These are phyloP conservation scores for Podaxis carcinomalis DNA, from an alignment of 768 basidiomycete genomes.

Conservation along the genomic window DNA sequence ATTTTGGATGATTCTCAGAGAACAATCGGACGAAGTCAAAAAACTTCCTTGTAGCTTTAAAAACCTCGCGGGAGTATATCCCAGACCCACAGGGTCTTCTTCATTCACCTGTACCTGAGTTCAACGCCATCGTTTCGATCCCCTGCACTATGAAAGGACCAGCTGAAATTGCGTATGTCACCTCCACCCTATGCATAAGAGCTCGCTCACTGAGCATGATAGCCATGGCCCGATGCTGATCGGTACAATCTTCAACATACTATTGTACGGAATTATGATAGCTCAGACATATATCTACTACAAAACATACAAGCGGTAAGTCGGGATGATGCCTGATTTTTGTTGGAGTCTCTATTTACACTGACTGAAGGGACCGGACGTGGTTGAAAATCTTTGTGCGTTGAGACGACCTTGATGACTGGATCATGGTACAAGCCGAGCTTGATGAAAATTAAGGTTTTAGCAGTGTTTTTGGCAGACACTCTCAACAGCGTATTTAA, in stretches of 20 bases:
- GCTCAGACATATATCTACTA: constrained; percentile 45
- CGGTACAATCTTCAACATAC: constrained; percentile 40
- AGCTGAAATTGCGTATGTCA: not conserved
- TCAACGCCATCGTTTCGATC: too few species aligned
- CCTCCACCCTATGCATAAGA: not conserved
- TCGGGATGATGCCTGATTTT: constrained; percentile 9
- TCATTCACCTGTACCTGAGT: too few species aligned
- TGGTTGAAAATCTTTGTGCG: constrained; percentile 45
- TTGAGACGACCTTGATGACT: not conserved
- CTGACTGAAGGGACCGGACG: constrained; percentile 32
- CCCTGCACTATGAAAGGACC: not conserved
- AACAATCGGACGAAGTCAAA: too few species aligned
- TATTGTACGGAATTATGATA: constrained; percentile 47
- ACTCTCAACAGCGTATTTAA: constrained; percentile 44
- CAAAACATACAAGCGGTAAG: constrained; percentile 28
- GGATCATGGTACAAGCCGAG: constrained; percentile 12
- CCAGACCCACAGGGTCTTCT: too few species aligned
- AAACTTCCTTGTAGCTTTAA: too few species aligned
- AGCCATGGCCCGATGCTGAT: constrained; percentile 50
- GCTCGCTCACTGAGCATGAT: not conserved
- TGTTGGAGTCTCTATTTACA: not conserved
- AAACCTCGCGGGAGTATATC: too few species aligned
- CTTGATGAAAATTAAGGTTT: constrained; percentile 25
- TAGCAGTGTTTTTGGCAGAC: constrained; percentile 39
- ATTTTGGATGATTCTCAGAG: too few species aligned